Evolutionary conservation across 805 yeast genomes (phyloP).

Genomic region (Phaffomyces antillensis): DNA sequence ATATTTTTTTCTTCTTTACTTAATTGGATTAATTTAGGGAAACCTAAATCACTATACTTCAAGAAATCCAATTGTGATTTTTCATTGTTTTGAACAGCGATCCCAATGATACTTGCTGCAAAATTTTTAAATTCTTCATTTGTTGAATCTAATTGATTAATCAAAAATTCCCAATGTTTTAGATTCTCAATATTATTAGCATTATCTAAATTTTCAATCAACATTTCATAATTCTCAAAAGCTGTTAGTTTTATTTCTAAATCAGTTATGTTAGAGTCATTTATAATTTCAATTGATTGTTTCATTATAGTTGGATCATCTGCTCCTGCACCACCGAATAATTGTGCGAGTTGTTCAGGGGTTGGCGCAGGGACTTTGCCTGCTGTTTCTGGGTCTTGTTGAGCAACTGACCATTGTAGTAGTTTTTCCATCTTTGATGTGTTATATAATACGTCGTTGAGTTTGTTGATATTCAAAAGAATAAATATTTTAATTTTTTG

Average conservation of each 20-base stretch:
- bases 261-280: constrained; percentile 44
- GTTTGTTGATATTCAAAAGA: too few relatives aligned
- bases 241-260: constrained; percentile 65
- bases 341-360: constrained; percentile 68
- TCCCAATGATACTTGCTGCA: constrained; percentile 74
- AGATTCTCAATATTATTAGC: constrained; percentile 86
- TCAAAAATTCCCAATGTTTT: constrained; percentile 70
- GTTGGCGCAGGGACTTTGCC: constrained; percentile 64
- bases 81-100: constrained; percentile 89
- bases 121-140: constrained; percentile 41
- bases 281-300: constrained; percentile 57
- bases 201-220: constrained; percentile 88
- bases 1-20: constrained; percentile 33
- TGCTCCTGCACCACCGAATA: constrained; percentile 61
- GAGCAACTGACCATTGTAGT: constrained; percentile 89
- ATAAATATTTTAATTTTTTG: too few relatives aligned
- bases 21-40: constrained; percentile 37
- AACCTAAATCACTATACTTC: constrained; percentile 38
- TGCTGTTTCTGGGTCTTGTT: constrained; percentile 62
- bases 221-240: constrained; percentile 86
- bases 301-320: constrained; percentile 90
- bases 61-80: constrained; percentile 62
- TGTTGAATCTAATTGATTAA: constrained; percentile 42
- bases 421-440: constrained; percentile 69
- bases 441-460: too few relatives aligned